Evolutionary conservation across 2,329 filamentous ascomycete species (phyloP), one percentile per base, ranked within the genome.

Genomic region (Cryphonectria radicalis): DNA sequence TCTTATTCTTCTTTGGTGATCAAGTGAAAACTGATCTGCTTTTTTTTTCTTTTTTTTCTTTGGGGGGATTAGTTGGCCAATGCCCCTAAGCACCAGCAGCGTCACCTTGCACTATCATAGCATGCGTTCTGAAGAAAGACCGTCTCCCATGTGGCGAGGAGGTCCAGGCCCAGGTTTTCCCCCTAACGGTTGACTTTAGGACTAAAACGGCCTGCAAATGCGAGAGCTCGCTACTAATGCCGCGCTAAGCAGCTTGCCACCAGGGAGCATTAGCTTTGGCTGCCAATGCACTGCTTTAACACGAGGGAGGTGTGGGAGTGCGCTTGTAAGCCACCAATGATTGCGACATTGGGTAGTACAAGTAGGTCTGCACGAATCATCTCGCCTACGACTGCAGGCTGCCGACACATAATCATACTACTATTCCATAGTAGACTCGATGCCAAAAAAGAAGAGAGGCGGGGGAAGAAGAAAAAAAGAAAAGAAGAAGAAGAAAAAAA

Each of bases 201-300:
- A 35, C 42, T 46, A 50, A 50, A 50, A n/a, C 11, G 28, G 43
- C 63, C 22, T 50, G 43, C 43, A 55, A 7, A 40, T 55, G 43
- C 28, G 63, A 66, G 63, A 55, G 63, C 59, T 62, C 35, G 59
- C 59, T 37, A 22, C 59, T 62, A 62, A 40, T 35, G 59, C 11
- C 32, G 4, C 35, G 59, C 59, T 62, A 62, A 22, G 19, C 7
- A 62, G 59, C 59, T 62, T 62, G 35, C 59, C 59, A 62, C 19
- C 35, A 62, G 32, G 32, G 59, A n/a, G 46, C 46, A 50, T 50
- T 50, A 59, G 11, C 53, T 57, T n/a, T 57, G 25, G n/a, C 50
- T 28, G n/a, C 50, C 22, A 57, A 57, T 28, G 28, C 53, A 59
- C 55, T 32, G 55, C 55, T 35, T 22, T 32, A 32, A 32, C 35